phyloP scores from a whole-genome alignment of 768 basidiomycete genomes.

The Gymnopilus junonius region DNA sequence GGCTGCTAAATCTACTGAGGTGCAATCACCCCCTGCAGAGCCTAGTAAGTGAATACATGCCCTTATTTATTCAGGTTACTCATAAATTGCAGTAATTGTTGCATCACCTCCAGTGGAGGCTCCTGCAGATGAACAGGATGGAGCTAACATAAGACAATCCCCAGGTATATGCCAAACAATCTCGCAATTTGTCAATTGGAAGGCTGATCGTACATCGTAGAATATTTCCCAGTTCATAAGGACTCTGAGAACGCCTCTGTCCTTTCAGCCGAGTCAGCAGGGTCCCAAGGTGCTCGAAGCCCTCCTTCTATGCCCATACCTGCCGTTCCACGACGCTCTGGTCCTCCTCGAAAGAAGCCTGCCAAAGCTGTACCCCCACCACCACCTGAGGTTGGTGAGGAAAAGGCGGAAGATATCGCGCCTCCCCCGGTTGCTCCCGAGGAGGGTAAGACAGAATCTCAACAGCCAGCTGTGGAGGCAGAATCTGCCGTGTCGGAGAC shows the following conservation, averaged over 20 bases:
- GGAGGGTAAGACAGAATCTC: background rate
- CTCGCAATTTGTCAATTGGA: background rate
- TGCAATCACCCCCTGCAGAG: background rate
- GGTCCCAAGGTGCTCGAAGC: conserved; percentile 38
- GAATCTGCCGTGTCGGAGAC: too few species aligned
- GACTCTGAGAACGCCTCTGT: conserved; percentile 30
- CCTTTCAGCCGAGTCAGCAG: conserved; percentile 29
- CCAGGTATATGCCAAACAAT: conserved; percentile 9
- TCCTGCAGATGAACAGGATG: background rate
- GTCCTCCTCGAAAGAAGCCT: conserved; percentile 71
- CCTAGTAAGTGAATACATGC: conserved; percentile 10
- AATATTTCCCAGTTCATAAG: conserved; percentile 24
- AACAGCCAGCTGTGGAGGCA: background rate
- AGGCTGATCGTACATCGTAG: background rate
- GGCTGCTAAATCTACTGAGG: conserved; percentile 2
- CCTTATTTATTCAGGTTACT: background rate
- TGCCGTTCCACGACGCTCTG: conserved; percentile 72
- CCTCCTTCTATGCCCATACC: conserved; percentile 75
- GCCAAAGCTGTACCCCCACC: conserved; percentile 44
- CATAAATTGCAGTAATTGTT: background rate
- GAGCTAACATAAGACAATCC: conserved; percentile 4
- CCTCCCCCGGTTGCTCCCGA: background rate
- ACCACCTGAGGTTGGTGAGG: conserved; percentile 27
- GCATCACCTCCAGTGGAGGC: conserved; percentile 11
- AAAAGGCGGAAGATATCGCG: conserved; percentile 9